Conservation (phyloP, 768 basidiomycete species). For the Flagelloscypha sp. region DNA sequence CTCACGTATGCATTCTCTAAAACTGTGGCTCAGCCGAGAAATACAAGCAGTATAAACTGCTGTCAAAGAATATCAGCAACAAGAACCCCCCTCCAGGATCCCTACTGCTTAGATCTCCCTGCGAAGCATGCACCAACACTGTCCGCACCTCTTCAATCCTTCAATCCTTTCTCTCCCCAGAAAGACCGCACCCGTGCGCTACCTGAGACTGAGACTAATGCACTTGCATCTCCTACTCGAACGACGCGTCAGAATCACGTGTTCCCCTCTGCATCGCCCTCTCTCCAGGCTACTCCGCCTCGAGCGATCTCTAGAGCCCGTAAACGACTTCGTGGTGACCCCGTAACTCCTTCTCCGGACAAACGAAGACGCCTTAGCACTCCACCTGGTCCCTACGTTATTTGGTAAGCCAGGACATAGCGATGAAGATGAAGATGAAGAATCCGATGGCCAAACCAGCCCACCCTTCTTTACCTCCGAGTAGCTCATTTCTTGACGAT, state of each 20-base stretch:
- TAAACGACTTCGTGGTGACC: constrained; percentile 75
- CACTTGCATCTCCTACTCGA: constrained; percentile 13
- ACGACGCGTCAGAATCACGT: constrained; percentile 15
- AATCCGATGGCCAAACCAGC: constrained; percentile 18
- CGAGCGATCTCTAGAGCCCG: constrained; percentile 59
- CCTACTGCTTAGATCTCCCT: constrained; percentile 40
- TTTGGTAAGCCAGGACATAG: constrained; percentile 25
- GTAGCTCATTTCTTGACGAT: constrained; percentile 54
- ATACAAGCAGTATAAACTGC: constrained; percentile 76
- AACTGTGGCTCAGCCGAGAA: constrained; percentile 47
- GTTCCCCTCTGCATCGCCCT: constrained; percentile 1
- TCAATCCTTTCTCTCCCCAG: constrained; percentile 74
- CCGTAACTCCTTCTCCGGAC: constrained; percentile 74
- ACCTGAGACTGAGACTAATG: constrained; percentile 11
- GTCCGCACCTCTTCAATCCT: constrained; percentile 45
- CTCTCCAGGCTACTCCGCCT: constrained; percentile 18
- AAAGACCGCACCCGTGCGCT: constrained; percentile 38
- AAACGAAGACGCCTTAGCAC: constrained; percentile 40
- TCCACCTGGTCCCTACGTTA: constrained; percentile 25
- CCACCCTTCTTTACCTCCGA: constrained; percentile 14
- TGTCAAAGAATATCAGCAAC: constrained; percentile 40
- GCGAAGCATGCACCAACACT: constrained; percentile 40
- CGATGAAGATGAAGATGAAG: constrained; percentile 25
- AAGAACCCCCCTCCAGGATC: constrained; percentile 20
- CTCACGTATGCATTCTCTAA: constrained; percentile 9